Evolutionary conservation across 306 rosid genomes (phyloP).

Genomic region (Trifolium pratense): DNA sequence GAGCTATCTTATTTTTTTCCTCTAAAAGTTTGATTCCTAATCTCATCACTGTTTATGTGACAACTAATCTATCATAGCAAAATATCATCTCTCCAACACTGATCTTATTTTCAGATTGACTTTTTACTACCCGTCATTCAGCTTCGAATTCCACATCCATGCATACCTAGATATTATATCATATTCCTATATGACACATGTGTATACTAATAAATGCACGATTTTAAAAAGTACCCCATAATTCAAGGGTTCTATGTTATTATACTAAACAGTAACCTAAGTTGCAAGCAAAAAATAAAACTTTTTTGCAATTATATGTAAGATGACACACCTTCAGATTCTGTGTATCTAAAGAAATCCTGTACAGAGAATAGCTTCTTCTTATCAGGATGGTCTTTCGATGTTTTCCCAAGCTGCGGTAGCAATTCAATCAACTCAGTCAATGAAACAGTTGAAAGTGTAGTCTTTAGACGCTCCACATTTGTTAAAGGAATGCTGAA

Average conservation of each 20-base stretch:
- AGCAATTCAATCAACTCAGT: conserved; percentile 89
- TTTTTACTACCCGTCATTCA: not conserved
- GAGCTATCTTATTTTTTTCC: not conserved
- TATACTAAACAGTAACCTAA: conserved; percentile 16
- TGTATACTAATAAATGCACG: not conserved
- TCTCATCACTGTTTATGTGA: not conserved
- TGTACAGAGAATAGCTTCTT: conserved; percentile 90
- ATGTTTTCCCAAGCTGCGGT: conserved; percentile 74
- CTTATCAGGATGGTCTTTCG: conserved; percentile 97
- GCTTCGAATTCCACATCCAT: conserved; percentile 11
- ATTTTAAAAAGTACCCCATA: conserved; percentile 23
- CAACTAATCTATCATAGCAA: not conserved
- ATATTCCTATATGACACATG: not conserved
- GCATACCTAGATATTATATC: not conserved
- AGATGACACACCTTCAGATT: conserved; percentile 84
- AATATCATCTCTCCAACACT: not conserved
- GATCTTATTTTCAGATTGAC: not conserved
- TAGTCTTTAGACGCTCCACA: conserved; percentile 94
- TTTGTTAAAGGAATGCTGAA: conserved; percentile 92
- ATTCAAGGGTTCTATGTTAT: conserved; percentile 21
- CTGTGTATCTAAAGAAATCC: conserved; percentile 98
- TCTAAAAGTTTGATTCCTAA: conserved; percentile 1
- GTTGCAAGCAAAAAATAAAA: conserved; percentile 19
- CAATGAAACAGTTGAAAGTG: conserved; percentile 84
- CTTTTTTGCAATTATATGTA: conserved; percentile 10